Percentiles rank a stretch among this genome's conserved stretches.
These are phyloP conservation scores for Irpex rosettiformis DNA, from an alignment of 1,284 basidiomycete genomes.

Conservation along the genomic window DNA sequence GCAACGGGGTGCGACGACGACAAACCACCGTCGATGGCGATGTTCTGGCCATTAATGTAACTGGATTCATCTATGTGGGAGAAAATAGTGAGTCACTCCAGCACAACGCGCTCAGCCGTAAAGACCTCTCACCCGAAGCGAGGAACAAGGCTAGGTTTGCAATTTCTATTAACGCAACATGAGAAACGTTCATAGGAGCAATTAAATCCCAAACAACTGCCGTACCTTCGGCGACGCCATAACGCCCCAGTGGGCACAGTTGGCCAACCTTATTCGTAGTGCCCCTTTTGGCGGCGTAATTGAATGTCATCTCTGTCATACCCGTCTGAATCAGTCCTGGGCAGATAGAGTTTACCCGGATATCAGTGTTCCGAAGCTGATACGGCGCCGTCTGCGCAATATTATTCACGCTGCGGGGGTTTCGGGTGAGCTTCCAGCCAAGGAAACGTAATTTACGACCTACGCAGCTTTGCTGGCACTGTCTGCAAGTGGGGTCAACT, in stretches of 20 bases:
- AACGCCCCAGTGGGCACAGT: slow-evolving; percentile 80
- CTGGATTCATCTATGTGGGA: slow-evolving; percentile 72
- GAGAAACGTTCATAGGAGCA: slow-evolving; percentile 2
- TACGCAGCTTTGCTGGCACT: slow-evolving; percentile 91
- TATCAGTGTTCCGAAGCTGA: slow-evolving; percentile 78
- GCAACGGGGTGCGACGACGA: slow-evolving; percentile 72
- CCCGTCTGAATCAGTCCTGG: slow-evolving; percentile 91
- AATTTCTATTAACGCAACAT: slow-evolving; percentile 53
- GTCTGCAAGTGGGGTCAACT: slow-evolving; percentile 42
- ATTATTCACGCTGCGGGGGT: slow-evolving; percentile 70
- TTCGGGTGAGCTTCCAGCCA: not conserved
- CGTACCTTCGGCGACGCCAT: slow-evolving; percentile 74
- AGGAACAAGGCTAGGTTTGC: slow-evolving; percentile 84
- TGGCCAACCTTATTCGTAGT: slow-evolving; percentile 78
- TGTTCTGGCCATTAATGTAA: slow-evolving; percentile 89
- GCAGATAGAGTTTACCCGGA: slow-evolving; percentile 89
- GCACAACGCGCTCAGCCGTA: not conserved
- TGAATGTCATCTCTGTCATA: slow-evolving; percentile 77
- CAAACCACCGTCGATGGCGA: slow-evolving; percentile 86
- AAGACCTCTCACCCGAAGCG: slow-evolving; percentile 65
- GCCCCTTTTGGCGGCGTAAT: slow-evolving; percentile 73
- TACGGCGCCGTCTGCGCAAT: slow-evolving; percentile 81
- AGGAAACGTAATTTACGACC: slow-evolving; percentile 25
- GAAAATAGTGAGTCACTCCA: slow-evolving; percentile 9
- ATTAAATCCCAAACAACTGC: not conserved